A percentile compares a stretch with the other conserved stretches of the same genome.
Evolutionary conservation across 1,284 basidiomycete species (phyloP).

Genomic region (Cryptococcus sp.): DNA sequence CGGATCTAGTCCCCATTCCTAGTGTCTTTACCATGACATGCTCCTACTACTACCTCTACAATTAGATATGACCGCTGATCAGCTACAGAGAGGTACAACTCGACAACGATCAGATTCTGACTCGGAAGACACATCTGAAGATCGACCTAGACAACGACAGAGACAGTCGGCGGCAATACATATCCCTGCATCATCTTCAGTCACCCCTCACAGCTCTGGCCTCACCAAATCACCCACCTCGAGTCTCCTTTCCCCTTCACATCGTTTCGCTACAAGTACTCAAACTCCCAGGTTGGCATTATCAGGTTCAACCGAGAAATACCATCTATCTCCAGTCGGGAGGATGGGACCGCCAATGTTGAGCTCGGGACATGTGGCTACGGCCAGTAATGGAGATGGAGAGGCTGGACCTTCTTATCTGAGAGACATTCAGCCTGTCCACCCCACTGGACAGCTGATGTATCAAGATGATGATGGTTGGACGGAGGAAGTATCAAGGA

Average conservation of each 20-base stretch:
- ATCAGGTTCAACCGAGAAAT: neutral
- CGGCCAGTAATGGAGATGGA: neutral
- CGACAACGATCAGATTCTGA: slow-evolving; percentile 7
- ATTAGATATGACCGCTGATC: neutral
- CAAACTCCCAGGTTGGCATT: too few relatives aligned
- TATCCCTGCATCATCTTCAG: neutral
- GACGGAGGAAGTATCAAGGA: slow-evolving; percentile 8
- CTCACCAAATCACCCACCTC: neutral
- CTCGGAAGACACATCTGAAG: slow-evolving; percentile 4
- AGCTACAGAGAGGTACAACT: slow-evolving; percentile 13
- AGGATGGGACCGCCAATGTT: neutral
- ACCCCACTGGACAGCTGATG: slow-evolving; percentile 26
- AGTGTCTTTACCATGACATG: too few relatives aligned
- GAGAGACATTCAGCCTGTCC: slow-evolving; percentile 4
- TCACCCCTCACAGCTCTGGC: neutral
- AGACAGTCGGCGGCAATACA: slow-evolving; percentile 6
- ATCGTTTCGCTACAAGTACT: too few relatives aligned
- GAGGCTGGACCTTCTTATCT: neutral
- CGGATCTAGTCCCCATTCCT: too few relatives aligned
- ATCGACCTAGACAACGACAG: slow-evolving; percentile 2
- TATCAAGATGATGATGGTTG: slow-evolving; percentile 41
- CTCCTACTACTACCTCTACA: too few relatives aligned
- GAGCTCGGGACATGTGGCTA: neutral
- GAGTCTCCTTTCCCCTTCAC: neutral
- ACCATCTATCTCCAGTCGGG: neutral